Base-by-base conservation (phyloP, 2,329 filamentous ascomycete species). In the Lecanicillium sp. region DNA sequence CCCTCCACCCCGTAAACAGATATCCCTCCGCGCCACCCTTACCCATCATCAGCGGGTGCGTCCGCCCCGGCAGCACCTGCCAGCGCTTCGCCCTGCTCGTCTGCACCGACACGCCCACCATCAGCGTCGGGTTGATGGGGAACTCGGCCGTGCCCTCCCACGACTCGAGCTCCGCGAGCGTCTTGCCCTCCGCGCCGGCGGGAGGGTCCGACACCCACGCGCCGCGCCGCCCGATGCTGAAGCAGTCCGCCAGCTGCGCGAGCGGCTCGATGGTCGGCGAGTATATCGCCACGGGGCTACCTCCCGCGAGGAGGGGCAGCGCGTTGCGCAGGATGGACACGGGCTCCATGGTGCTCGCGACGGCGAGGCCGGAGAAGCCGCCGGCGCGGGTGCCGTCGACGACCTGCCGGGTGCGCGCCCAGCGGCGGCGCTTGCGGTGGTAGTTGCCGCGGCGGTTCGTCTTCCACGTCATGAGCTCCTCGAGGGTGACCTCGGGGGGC, bases 41-140 rank as follows among this genome's bases (percentile, higher is more conserved):
- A 30, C 83, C 83, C 51, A 87, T 95, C 93, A 98, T 98, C 48
- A 94, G 67, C 6, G 93, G 93, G 69, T 98, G 93, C 44, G 93
- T 97, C 46, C 93, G 74, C 1, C 89, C 87, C 0, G 93, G 93
- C 39, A 98, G 66, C 2, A 96, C 90, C 70, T 98, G 93, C 87
- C 89, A 97, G 45, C 80, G 75, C 52, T 86, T 77, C 5, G 86
- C 83, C 12, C 88, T 76, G 40, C 84, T 87, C 2, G 84, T 93
- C 68, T 97, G 90, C 45, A 98, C 73, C 11, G 77, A 81, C 1
- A 88, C 83, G 1, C 84, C 87, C 1, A 97, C 76, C 4, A 98
- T 65, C 44, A 95, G 68, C 2, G 88, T 86, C 0, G 93, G 93
- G 62, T 98, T 93, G 12, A 96, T 66, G 0, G 89, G 87, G 61